phyloP scores from a whole-genome alignment of 2,329 filamentous ascomycete species.

The Hypoxylon rubiginosum region DNA sequence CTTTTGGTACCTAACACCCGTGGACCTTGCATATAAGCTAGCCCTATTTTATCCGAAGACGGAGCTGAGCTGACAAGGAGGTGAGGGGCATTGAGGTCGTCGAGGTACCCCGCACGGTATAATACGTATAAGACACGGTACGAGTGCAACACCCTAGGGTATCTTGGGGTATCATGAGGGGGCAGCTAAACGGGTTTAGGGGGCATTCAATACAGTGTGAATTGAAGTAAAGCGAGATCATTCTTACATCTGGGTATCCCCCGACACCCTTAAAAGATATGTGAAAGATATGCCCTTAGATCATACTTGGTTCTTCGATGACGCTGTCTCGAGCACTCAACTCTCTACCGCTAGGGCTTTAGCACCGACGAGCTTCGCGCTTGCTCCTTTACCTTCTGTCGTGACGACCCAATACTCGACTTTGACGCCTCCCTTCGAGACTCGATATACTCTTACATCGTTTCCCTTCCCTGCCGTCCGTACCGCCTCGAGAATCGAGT shows the following conservation, averaged over 20 bases:
- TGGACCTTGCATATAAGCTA: neutral
- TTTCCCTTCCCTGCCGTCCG: conserved; percentile 71
- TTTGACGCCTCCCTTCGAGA: conserved; percentile 72
- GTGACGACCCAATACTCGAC: conserved; percentile 86
- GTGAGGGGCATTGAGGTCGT: neutral
- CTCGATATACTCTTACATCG: conserved; percentile 81
- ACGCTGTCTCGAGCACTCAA: conserved; percentile 50
- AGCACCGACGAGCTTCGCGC: conserved; percentile 74
- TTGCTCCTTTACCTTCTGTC: conserved; percentile 68
- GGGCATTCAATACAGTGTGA: conserved; percentile 24
- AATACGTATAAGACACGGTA: neutral
- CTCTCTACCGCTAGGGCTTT: conserved; percentile 85
- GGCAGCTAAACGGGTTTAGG: neutral
- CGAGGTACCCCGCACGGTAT: conserved; percentile 1
- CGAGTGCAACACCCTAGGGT: neutral
- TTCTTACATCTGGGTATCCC: neutral
- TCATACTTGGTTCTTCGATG: neutral
- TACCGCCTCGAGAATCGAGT: conserved; percentile 76
- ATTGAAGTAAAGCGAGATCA: conserved; percentile 18
- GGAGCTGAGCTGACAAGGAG: conserved; percentile 31
- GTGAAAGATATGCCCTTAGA: neutral
- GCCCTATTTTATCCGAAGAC: conserved; percentile 37
- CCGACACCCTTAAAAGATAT: too few species aligned
- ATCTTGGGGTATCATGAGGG: neutral
- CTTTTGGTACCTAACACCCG: conserved; percentile 3